These are phyloP conservation scores for Acrocalymma vagum DNA, from an alignment of 2,329 filamentous ascomycete genomes.

Conservation along the genomic window DNA sequence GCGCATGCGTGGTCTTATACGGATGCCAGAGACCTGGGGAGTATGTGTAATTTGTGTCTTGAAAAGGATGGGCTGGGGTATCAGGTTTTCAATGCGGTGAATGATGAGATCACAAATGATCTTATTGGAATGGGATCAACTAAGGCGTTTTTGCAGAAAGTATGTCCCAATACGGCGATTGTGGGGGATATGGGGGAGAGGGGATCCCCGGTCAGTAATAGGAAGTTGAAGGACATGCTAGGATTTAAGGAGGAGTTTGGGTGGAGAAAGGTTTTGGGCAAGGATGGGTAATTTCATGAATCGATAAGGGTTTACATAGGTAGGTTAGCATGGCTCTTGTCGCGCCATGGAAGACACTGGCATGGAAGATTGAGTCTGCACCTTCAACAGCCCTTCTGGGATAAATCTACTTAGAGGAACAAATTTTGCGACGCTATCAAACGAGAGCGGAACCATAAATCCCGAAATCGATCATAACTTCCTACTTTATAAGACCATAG, in stretches of 20 bases:
- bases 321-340: not conserved
- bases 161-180: conserved; percentile 58
- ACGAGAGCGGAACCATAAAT: too few species aligned
- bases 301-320: not conserved
- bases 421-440: too few species aligned
- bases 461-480: too few species aligned
- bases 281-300: conserved; percentile 1
- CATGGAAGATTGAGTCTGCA: too few species aligned
- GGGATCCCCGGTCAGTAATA: conserved; percentile 67
- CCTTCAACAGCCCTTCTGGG: too few species aligned
- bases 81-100: conserved; percentile 70
- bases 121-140: conserved; percentile 47
- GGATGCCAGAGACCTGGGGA: conserved; percentile 67
- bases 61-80: conserved; percentile 65
- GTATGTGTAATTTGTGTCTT: conserved; percentile 65
- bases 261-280: conserved; percentile 48
- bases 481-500: too few species aligned
- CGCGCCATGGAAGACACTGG: not conserved
- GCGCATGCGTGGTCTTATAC: conserved; percentile 69
- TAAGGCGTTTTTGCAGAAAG: conserved; percentile 58
- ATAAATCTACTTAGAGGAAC: too few species aligned
- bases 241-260: conserved; percentile 66
- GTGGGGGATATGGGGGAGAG: conserved; percentile 61
- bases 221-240: conserved; percentile 65
- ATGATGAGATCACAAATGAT: conserved; percentile 65